These are phyloP conservation scores for Panicum virgatum DNA, from an alignment of 202 grass and related monocot genomes.

Conservation along the genomic window DNA sequence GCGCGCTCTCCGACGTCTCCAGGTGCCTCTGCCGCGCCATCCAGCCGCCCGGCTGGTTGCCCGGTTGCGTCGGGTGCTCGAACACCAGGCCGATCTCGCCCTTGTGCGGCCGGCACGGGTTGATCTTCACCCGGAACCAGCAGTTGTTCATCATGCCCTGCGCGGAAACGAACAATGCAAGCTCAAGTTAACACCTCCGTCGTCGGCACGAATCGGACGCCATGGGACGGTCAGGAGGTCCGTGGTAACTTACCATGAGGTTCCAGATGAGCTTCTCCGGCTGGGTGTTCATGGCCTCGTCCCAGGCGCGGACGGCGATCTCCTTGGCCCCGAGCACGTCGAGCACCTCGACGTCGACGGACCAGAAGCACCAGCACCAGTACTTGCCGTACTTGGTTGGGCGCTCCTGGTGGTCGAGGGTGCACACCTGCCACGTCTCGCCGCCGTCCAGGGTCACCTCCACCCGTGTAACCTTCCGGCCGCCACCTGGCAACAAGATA, in stretches of 20 bases:
- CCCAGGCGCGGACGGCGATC: slow-evolving; percentile 80
- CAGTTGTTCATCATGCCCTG: slow-evolving; percentile 99
- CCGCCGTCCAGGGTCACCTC: slow-evolving; percentile 81
- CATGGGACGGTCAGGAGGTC: background rate
- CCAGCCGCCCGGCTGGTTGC: slow-evolving; percentile 84
- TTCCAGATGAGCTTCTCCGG: slow-evolving; percentile 92
- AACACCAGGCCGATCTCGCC: slow-evolving; percentile 89
- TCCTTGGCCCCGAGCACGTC: slow-evolving; percentile 83
- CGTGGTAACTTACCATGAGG: slow-evolving; percentile 59
- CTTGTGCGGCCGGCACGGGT: slow-evolving; percentile 82
- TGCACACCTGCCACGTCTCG: slow-evolving; percentile 77
- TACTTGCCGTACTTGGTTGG: slow-evolving; percentile 82
- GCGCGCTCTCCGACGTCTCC: slow-evolving; percentile 63
- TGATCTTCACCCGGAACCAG: slow-evolving; percentile 90
- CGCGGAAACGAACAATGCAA: background rate
- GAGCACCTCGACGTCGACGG: slow-evolving; percentile 73
- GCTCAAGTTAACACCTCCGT: no score
- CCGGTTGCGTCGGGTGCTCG: slow-evolving; percentile 88
- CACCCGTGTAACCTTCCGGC: slow-evolving; percentile 74
- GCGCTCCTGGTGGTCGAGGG: slow-evolving; percentile 69
- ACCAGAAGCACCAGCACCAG: slow-evolving; percentile 98
- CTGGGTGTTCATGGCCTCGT: slow-evolving; percentile 80
- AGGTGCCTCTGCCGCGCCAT: slow-evolving; percentile 93
- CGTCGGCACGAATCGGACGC: background rate
- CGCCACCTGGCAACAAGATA: slow-evolving; percentile 49